Conservation (phyloP, 805 yeast genomes). For the Pichia kluyveri region DNA sequence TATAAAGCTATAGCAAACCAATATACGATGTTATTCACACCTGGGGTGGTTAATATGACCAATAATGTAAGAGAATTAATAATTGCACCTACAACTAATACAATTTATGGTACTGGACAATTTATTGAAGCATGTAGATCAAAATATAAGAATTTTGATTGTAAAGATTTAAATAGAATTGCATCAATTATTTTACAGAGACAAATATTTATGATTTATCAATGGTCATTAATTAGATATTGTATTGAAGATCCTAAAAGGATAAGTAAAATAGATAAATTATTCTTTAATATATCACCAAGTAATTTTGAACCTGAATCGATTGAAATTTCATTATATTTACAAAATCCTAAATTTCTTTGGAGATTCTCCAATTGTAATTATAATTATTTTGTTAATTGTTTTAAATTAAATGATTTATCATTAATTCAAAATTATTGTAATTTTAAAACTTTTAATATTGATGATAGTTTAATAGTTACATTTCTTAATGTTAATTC, state of each 20-base stretch:
- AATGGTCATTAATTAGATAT: neutral
- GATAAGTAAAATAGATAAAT: neutral
- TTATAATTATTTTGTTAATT: neutral
- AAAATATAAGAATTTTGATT: neutral
- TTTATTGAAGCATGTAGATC: neutral
- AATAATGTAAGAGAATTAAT: neutral
- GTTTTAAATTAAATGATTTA: neutral
- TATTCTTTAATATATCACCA: neutral
- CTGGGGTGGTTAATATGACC: neutral
- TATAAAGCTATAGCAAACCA: neutral
- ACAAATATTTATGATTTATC: neutral
- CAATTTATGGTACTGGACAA: slow-evolving; percentile 1
- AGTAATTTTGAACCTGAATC: neutral
- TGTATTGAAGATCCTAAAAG: neutral
- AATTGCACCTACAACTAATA: neutral
- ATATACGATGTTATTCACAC: neutral
- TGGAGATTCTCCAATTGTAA: slow-evolving; percentile 2
- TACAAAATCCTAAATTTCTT: neutral
- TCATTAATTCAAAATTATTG: neutral
- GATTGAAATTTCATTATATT: neutral
- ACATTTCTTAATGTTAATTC: neutral
- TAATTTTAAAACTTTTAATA: neutral
- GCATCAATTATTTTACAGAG: neutral
- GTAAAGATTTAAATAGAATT: neutral
- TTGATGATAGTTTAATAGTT: neutral